These are phyloP conservation scores for Fraxinus greggii DNA, from an alignment of 305 asterid species.

Conservation along the genomic window DNA sequence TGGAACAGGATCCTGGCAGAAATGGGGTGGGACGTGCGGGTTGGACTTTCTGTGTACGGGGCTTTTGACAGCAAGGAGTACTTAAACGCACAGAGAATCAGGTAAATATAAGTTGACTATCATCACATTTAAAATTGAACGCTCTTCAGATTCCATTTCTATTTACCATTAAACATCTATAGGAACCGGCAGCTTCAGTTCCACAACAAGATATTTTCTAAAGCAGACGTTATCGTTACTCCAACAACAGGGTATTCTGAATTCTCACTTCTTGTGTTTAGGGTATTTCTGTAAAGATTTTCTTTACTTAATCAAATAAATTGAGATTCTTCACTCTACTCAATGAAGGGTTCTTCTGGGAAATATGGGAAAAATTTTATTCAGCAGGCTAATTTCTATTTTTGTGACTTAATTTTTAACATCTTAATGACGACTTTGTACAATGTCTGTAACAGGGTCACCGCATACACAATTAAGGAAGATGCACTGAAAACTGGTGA, in stretches of 20 bases:
- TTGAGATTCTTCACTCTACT: not conserved
- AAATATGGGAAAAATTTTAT: not conserved
- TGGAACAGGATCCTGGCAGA: conserved; percentile 48
- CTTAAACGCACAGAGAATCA: conserved; percentile 72
- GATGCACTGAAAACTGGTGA: conserved; percentile 74
- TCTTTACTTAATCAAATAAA: not conserved
- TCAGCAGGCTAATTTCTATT: not conserved
- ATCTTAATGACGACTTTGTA: not conserved
- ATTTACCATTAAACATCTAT: not conserved
- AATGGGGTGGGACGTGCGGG: conserved; percentile 83
- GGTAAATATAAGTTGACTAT: conserved; percentile 30
- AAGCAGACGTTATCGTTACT: conserved; percentile 80
- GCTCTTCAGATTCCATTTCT: not conserved
- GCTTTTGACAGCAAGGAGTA: conserved; percentile 79
- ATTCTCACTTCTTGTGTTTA: not conserved
- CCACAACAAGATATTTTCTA: conserved; percentile 61
- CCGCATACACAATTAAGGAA: conserved; percentile 67
- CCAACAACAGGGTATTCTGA: conserved; percentile 86
- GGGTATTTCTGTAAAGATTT: not conserved
- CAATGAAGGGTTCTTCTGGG: not conserved
- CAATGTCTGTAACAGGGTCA: conserved; percentile 47
- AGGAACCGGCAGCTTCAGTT: conserved; percentile 72
- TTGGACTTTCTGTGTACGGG: conserved; percentile 69
- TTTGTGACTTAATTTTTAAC: not conserved
- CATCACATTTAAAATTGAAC: not conserved